These are phyloP conservation scores for Phytopythium oedochilum DNA, from an alignment of 352 stramenopile species.

Conservation along the genomic window DNA sequence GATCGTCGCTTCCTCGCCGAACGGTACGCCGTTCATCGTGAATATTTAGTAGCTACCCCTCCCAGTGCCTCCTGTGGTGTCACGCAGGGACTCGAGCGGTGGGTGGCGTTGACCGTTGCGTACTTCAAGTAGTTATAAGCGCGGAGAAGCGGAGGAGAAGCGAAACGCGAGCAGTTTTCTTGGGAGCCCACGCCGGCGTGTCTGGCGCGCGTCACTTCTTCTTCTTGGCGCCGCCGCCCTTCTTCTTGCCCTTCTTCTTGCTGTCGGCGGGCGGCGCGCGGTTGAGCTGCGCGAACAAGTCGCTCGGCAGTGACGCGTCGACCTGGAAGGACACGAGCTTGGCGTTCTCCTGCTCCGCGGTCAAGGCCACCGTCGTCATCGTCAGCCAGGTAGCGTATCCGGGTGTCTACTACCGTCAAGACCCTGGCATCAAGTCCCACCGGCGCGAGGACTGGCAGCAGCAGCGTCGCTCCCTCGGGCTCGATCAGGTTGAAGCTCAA, in stretches of 20 bases:
- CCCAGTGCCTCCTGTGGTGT: too few relatives aligned
- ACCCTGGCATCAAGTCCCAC: constrained; percentile 16
- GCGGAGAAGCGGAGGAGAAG: background rate
- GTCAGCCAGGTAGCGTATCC: too few relatives aligned
- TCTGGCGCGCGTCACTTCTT: constrained; percentile 25
- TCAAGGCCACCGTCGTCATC: too few relatives aligned
- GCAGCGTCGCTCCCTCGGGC: constrained; percentile 43
- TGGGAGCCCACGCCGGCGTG: too few relatives aligned
- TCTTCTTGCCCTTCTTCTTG: constrained; percentile 83
- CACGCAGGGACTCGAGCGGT: too few relatives aligned
- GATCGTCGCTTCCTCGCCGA: constrained; percentile 45
- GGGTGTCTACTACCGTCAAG: too few relatives aligned
- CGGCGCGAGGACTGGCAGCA: constrained; percentile 48
- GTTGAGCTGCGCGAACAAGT: constrained; percentile 74
- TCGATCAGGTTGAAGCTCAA: constrained; percentile 81
- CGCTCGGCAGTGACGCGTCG: constrained; percentile 59
- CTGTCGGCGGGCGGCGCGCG: constrained; percentile 57
- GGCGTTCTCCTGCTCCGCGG: constrained; percentile 31
- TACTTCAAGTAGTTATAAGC: constrained; percentile 1
- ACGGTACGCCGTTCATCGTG: constrained; percentile 45
- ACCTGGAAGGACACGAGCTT: constrained; percentile 76
- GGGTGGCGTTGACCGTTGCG: background rate
- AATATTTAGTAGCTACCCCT: constrained; percentile 65
- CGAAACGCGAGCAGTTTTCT: background rate
- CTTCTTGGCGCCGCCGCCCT: constrained; percentile 63